Conservation (phyloP, 306 rosid genomes). For the Gleditsia sinensis region DNA sequence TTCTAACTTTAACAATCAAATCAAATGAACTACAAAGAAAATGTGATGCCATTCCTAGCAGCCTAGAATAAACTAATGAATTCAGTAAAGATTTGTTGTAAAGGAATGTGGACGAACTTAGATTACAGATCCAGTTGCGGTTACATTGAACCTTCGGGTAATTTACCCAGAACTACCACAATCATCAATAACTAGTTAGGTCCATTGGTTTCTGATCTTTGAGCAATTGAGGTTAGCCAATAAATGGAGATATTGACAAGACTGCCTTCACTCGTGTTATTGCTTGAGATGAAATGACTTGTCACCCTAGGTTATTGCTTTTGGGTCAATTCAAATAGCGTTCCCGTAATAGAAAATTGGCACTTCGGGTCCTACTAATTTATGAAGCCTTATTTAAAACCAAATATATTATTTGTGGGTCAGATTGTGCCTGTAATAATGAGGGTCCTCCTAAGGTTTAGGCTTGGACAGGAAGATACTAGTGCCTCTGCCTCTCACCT, state of each 20-base stretch:
- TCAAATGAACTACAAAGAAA: no score
- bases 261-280: constrained; percentile 49
- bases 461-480: neutral
- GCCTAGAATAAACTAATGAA: constrained; percentile 25
- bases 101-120: constrained; percentile 23
- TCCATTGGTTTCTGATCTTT: constrained; percentile 35
- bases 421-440: constrained; percentile 35
- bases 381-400: constrained; percentile 43
- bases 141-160: constrained; percentile 3
- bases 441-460: constrained; percentile 33
- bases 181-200: neutral
- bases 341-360: constrained; percentile 46
- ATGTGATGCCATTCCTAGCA: neutral
- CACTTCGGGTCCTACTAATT: constrained; percentile 58
- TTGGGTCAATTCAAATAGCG: constrained; percentile 44
- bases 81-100: neutral
- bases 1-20: no score
- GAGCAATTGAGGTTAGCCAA: constrained; percentile 32
- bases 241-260: constrained; percentile 63
- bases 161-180: neutral
- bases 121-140: neutral
- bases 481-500: no score
- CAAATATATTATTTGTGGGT: constrained; percentile 49
- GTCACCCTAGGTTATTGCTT: constrained; percentile 49
- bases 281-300: constrained; percentile 58